These are phyloP conservation scores for Dianthus caryophyllus DNA, from an alignment of 148 eudicot species.

Conservation along the genomic window DNA sequence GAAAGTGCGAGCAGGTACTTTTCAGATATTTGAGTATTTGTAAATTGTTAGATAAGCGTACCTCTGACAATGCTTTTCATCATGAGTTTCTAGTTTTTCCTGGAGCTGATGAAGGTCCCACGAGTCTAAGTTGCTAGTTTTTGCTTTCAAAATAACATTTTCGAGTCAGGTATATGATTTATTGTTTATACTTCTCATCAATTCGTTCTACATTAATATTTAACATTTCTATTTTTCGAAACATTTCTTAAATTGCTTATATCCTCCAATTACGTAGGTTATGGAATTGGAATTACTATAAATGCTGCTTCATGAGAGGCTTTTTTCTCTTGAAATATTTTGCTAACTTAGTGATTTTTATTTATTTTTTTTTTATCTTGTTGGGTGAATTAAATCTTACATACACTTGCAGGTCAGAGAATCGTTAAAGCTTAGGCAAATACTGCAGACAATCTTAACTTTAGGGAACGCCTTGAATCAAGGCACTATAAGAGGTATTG, in stretches of 20 bases:
- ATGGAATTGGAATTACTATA: conserved; percentile 66
- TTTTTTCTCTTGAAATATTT: conserved; percentile 13
- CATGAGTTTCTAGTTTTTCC: conserved; percentile 66
- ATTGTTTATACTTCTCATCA: not conserved
- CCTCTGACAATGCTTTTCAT: conserved; percentile 24
- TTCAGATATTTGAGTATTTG: conserved; percentile 14
- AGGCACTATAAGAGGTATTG: conserved; percentile 93
- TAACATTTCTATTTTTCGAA: not conserved
- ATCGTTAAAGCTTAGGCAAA: conserved; percentile 75
- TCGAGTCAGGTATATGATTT: conserved; percentile 57
- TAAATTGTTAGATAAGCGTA: conserved; percentile 1
- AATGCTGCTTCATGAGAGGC: conserved; percentile 88
- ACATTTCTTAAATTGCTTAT: too few species aligned
- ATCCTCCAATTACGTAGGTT: conserved; percentile 47
- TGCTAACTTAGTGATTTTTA: too few species aligned
- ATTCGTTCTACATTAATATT: not conserved
- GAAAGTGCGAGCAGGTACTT: conserved; percentile 92
- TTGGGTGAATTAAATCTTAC: not conserved
- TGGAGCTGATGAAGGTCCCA: conserved; percentile 97
- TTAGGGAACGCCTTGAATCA: conserved; percentile 97
- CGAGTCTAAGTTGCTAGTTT: conserved; percentile 92
- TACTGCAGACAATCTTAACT: conserved; percentile 97
- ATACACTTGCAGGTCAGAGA: conserved; percentile 68
- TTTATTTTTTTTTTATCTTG: not conserved
- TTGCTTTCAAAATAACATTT: conserved; percentile 86